Evolutionary conservation across 208 protist species (phyloP).

Genomic region (Leishmania braziliensis): DNA sequence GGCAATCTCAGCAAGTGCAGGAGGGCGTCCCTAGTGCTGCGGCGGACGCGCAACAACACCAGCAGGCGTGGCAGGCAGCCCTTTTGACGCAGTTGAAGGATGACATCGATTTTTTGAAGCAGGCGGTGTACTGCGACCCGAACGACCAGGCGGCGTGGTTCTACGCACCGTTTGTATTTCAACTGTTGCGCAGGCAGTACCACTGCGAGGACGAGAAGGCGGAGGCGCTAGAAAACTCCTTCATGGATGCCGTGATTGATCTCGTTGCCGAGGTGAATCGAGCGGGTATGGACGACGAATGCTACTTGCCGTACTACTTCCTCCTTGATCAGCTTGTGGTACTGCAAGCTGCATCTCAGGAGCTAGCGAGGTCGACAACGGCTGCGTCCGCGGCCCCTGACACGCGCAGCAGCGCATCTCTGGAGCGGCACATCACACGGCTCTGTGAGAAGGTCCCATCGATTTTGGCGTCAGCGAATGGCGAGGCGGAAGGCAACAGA

Average conservation of each 20-base stretch:
- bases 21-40: too few relatives aligned
- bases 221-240: conserved; percentile 31
- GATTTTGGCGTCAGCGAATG: neutral
- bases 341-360: conserved; percentile 1
- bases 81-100: conserved; percentile 37
- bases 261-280: conserved; percentile 54
- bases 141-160: conserved; percentile 90
- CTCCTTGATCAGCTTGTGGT: conserved; percentile 43
- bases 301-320: conserved; percentile 61
- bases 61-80: neutral
- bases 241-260: conserved; percentile 49
- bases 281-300: conserved; percentile 40
- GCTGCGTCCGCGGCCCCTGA: neutral
- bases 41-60: neutral
- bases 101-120: conserved; percentile 58
- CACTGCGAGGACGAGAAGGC: neutral
- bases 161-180: conserved; percentile 69
- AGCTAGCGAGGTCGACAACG: neutral
- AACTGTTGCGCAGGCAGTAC: conserved; percentile 21
- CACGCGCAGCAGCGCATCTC: conserved; percentile 7
- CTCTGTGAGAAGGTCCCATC: conserved; percentile 16
- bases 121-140: conserved; percentile 89
- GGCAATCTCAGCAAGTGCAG: conserved; percentile 1
- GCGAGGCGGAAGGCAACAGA: neutral
- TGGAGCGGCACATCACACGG: conserved; percentile 2